A percentile compares a stretch with the other conserved stretches of the same genome.
phyloP scores from a whole-genome alignment of 176 grass and related monocot genomes.

The Poa pratensis region DNA sequence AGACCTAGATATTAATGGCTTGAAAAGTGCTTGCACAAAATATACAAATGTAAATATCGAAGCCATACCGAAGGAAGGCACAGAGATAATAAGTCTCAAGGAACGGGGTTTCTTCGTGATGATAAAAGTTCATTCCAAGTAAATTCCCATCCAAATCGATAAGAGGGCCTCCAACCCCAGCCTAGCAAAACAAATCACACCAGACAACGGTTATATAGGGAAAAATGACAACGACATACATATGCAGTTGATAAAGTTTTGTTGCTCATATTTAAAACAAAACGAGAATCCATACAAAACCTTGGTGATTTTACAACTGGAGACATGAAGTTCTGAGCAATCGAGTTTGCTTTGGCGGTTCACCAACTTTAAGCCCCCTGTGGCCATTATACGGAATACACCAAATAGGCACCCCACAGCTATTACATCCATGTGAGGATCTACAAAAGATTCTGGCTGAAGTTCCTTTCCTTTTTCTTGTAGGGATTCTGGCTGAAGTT shows the following conservation, averaged over 20 bases:
- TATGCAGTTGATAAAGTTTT: neutral
- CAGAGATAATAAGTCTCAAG: too few relatives aligned
- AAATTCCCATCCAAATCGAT: neutral
- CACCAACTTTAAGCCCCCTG: neutral
- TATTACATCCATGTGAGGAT: neutral
- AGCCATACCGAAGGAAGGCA: too few relatives aligned
- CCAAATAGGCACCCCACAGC: neutral
- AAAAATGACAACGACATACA: neutral
- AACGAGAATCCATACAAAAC: neutral
- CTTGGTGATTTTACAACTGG: neutral
- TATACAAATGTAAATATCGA: too few relatives aligned
- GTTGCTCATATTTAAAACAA: neutral
- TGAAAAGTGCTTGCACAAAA: too few relatives aligned
- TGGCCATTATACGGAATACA: neutral
- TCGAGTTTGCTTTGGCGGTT: neutral
- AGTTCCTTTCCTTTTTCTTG: too few relatives aligned
- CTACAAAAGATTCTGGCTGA: neutral
- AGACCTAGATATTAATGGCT: too few relatives aligned
- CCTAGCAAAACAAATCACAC: neutral
- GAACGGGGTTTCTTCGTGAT: neutral
- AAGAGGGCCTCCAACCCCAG: neutral
- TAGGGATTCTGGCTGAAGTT: too few relatives aligned
- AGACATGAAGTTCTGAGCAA: neutral
- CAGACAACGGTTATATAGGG: neutral
- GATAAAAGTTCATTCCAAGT: neutral